These are phyloP conservation scores for Boletales sp. DNA, from an alignment of 768 basidiomycete species.

Conservation along the genomic window DNA sequence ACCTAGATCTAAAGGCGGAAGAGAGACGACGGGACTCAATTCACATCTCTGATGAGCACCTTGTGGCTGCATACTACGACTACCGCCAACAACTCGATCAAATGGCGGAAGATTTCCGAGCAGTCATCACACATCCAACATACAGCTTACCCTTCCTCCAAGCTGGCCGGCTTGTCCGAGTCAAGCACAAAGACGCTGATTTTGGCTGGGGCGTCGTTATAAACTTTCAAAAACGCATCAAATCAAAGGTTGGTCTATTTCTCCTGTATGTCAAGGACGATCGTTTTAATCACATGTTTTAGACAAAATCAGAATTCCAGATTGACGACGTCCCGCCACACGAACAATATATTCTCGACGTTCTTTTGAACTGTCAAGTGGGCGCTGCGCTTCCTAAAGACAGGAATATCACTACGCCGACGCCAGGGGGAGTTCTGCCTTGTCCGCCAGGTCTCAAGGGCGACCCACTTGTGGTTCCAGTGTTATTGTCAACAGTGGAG, in stretches of 20 bases:
- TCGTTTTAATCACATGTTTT: background rate
- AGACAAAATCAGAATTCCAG: conserved; percentile 65
- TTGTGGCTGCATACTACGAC: conserved; percentile 88
- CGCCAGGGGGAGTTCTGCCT: conserved; percentile 71
- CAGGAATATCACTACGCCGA: conserved; percentile 48
- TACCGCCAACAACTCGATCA: conserved; percentile 90
- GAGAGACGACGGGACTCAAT: conserved; percentile 64
- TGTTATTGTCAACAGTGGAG: conserved; percentile 82
- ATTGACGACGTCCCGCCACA: conserved; percentile 75
- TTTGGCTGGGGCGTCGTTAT: conserved; percentile 97
- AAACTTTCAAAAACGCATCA: conserved; percentile 83
- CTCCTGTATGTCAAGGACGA: background rate
- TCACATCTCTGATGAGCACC: conserved; percentile 77
- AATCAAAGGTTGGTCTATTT: conserved; percentile 60
- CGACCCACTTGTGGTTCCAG: conserved; percentile 81
- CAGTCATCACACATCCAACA: conserved; percentile 91
- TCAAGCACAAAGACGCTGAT: conserved; percentile 81
- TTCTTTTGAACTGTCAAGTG: conserved; percentile 75
- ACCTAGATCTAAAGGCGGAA: conserved; percentile 66
- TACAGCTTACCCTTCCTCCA: conserved; percentile 95
- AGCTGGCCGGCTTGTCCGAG: conserved; percentile 85
- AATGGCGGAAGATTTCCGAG: conserved; percentile 82
- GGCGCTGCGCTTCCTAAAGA: conserved; percentile 62
- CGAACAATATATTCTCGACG: conserved; percentile 90
- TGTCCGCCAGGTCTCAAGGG: conserved; percentile 72